Base-by-base conservation (phyloP, 495 filamentous ascomycete species). In the Platismatia glauca region DNA sequence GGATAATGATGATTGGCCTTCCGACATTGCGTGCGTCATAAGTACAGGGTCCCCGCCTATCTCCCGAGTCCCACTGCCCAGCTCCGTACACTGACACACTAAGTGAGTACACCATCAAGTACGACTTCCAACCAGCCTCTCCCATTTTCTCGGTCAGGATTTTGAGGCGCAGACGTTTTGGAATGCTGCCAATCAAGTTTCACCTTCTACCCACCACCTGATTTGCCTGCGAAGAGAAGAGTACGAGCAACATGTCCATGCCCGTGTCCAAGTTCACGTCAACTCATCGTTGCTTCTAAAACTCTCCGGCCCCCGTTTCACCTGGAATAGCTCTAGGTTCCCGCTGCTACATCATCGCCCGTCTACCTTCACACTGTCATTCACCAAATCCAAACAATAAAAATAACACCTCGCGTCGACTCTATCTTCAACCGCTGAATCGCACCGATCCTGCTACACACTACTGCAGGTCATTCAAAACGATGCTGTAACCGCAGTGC, bases 221-320 rank as follows among this genome's bases (percentile, higher is more conserved):
- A 60, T 22, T 58, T 58, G 20, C n/a, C n/a, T n/a, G n/a, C n/a
- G n/a, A n/a, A n/a, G n/a, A n/a, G n/a, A n/a, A n/a, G n/a, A n/a
- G n/a, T 8, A 13, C 6, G 7, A 7, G 8, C 34, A 37, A 37
- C 34, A 4, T 37, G 5, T 37, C 38, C 41, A 48, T 22, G 3
- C 16, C 39, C 16, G 8, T 9, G 39, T 41, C 41, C 41, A n/a
- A n/a, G 41, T 20, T 43, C 41, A 9, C 41, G n/a, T 44, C 38
- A 24, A 43, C 29, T 46, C 38, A 16, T 34, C 41, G 29, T 41
- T 20, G 20, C 27, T 31, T 33, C 34, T 38, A 29, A 56, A 41
- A 62, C 41, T 33, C 46, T 61, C 50, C 37, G 53, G 48, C 48
- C 38, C 60, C 43, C 60, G 60, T 62, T 62, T 62, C 60, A 62